phyloP scores from a whole-genome alignment of 257 asterid genomes.

The Forsythia suspensa region DNA sequence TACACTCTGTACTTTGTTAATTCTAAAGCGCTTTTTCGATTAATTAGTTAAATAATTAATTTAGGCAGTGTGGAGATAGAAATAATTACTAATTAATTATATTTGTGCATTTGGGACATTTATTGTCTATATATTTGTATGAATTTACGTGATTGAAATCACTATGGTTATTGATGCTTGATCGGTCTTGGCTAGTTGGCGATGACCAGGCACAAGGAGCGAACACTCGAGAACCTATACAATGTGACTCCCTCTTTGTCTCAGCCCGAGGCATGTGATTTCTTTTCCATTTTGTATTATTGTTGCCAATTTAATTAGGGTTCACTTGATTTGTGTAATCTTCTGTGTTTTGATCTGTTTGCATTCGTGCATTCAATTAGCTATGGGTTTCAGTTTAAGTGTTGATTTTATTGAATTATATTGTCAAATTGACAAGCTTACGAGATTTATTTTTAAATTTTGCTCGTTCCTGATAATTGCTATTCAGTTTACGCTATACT shows the following conservation, averaged over 20 bases:
- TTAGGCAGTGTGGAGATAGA: neutral
- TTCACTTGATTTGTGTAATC: constrained; percentile 21
- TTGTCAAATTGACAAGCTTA: constrained; percentile 15
- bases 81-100: neutral
- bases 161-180: constrained; percentile 37
- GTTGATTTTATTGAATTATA: constrained; percentile 2
- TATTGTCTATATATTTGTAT: neutral
- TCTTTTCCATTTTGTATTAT: neutral
- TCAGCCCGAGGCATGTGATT: constrained; percentile 52
- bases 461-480: neutral
- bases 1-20: neutral
- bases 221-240: constrained; percentile 51
- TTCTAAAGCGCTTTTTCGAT: neutral
- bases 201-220: constrained; percentile 55
- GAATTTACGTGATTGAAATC: neutral
- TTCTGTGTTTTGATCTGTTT: constrained; percentile 1
- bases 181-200: constrained; percentile 41
- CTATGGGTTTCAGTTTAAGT: neutral
- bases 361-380: constrained; percentile 3
- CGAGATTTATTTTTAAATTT: neutral
- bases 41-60: neutral
- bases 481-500: neutral
- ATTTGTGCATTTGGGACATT: neutral
- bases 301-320: constrained; percentile 39
- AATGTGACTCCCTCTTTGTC: constrained; percentile 53